These are phyloP conservation scores for Colletotrichum tropicicola DNA, from an alignment of 2,329 filamentous ascomycete species.

Conservation along the genomic window DNA sequence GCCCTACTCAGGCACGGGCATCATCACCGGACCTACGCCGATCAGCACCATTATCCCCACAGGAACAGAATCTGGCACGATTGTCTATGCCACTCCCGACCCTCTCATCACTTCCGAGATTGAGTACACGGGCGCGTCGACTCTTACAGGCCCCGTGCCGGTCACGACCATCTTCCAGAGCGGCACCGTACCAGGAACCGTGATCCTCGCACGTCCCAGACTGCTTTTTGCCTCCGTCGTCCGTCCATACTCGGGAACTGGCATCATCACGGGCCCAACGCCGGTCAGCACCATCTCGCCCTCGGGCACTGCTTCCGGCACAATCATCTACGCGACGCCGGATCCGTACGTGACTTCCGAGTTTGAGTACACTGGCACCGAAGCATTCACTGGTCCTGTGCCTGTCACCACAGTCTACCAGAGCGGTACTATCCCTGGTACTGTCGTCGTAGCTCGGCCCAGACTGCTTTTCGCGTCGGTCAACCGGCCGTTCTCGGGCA, in stretches of 20 bases:
- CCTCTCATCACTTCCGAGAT: neutral
- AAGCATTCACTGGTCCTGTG: neutral
- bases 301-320: slow-evolving; percentile 2
- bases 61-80: neutral
- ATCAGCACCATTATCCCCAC: neutral
- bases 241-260: neutral
- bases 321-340: slow-evolving; percentile 17
- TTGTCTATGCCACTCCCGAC: neutral
- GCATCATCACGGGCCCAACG: slow-evolving; percentile 3
- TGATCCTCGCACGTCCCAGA: slow-evolving; percentile 2
- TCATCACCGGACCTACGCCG: slow-evolving; percentile 5
- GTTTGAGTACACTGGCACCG: slow-evolving; percentile 1
- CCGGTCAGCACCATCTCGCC: neutral
- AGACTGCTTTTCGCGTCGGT: neutral
- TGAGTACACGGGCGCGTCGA: neutral
- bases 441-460: slow-evolving; percentile 8
- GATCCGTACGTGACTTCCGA: slow-evolving; percentile 10
- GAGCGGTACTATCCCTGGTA: slow-evolving; percentile 15
- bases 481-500: neutral
- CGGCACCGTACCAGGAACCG: slow-evolving; percentile 11
- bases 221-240: neutral
- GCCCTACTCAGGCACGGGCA: neutral
- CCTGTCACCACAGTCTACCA: slow-evolving; percentile 8
- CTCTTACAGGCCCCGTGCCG: neutral
- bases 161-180: slow-evolving; percentile 6